Conservation (phyloP, 2,329 filamentous ascomycete genomes). For the Aspergillus proliferans region DNA sequence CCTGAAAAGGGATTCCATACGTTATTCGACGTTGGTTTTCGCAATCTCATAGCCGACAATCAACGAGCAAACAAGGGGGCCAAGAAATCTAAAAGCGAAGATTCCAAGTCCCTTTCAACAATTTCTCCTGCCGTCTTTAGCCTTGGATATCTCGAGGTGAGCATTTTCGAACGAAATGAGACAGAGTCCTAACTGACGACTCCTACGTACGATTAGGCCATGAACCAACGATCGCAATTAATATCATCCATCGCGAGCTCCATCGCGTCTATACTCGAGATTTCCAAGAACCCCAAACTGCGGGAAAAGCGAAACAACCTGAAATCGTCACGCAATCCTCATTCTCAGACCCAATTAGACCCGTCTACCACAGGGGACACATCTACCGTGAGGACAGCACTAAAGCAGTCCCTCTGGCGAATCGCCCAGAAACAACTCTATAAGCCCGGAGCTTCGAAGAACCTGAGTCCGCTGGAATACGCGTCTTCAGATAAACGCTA, state of each 20-base stretch:
- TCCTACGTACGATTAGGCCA: conserved; percentile 18
- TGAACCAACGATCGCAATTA: conserved; percentile 29
- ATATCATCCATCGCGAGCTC: conserved; percentile 31
- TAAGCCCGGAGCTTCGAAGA: conserved; percentile 9
- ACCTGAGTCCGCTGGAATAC: conserved; percentile 1
- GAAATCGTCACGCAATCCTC: not conserved
- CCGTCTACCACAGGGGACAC: not conserved
- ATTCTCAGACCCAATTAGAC: not conserved
- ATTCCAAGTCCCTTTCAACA: conserved; percentile 13
- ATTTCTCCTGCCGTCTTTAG: conserved; percentile 27
- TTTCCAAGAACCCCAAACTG: conserved; percentile 9
- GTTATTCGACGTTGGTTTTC: conserved; percentile 24
- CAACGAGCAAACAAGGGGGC: not conserved
- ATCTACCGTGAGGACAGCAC: conserved; percentile 7
- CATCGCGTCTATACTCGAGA: conserved; percentile 24
- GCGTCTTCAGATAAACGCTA: not conserved
- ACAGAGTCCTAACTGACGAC: conserved; percentile 1
- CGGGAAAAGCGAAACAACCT: conserved; percentile 10
- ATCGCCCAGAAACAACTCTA: conserved; percentile 23
- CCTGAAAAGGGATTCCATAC: conserved; percentile 4
- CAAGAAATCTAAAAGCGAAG: conserved; percentile 2
- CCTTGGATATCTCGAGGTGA: conserved; percentile 24
- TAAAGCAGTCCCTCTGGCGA: conserved; percentile 28
- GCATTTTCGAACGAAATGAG: not conserved
- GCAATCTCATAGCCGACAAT: conserved; percentile 11